Evolutionary conservation across 345 rosid genomes (phyloP), one percentile per base, ranked within the genome.

Genomic region (Gynandropsis gynandra): DNA sequence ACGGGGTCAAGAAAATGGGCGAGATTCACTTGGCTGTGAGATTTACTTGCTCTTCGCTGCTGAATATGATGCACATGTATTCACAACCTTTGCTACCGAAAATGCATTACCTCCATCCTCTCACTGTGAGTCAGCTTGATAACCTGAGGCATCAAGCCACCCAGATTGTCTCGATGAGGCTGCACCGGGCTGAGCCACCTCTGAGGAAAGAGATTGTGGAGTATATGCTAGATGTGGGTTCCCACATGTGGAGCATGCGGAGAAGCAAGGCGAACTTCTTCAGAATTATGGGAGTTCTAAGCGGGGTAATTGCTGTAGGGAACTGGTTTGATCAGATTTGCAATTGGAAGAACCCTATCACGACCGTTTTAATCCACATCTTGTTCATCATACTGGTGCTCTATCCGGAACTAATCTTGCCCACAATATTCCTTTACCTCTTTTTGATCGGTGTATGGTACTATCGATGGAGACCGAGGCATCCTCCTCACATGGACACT

Each of bases 191-290:
- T 0, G 97, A 89, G 70, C 97, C 95, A 1, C 92, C 95, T 1
- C 54, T 89, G 49, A 74, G 97, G 62, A 89, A 83, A 71, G 97
- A 89, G 67, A 74, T 89, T 0, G 97, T 89, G 9, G 97, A 89
- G 60, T 89, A 81, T 61, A 89, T 89, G 97, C 81, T 89, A 27
- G 97, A 85, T 62, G 95, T 89, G 16, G 89, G 89, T 21, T 85
- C 93, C 42, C 95, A 85, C 72, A 89, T 89, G 95, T 89, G 97
- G 97, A 89, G 97, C 50, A 89, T 85, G 97, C 64, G 97, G 61
- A 76, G 97, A 75, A 85, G 97, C 82, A 89, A 89, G 64, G 97
- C 97, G 2, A 89, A 89, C 57, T 89, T 89, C 18, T 89, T 85
- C 70, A 76, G 97, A 54, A 89, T 89, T 42, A 85, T 85, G 97